Base-by-base conservation (phyloP, 129 eudicot species). In the Sambucus nigra region DNA sequence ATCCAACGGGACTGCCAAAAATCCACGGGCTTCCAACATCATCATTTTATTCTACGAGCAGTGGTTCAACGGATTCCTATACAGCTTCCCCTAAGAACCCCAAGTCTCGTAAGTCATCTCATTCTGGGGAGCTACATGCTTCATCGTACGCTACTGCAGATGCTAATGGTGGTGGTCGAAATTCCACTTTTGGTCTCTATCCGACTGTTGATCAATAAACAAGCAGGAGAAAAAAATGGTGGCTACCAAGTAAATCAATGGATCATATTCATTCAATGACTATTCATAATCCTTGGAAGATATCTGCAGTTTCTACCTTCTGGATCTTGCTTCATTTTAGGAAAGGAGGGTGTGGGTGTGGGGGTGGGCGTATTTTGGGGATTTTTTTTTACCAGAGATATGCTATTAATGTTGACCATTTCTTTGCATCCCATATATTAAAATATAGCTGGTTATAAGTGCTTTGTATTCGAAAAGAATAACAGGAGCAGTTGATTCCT, bases 1-100 rank as follows among this genome's bases (percentile, higher is more conserved):
- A 91, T 57, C 44, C 89, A 32, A 91, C 94, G 0, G 95, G 99
- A 42, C 82, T 89, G 41, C 97, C 95, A 41, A 91, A 77, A 83
- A 82, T 83, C 40, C 94, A 75, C 2, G 91, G 94, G 69, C 80
- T 88, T 42, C 78, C 87, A 18, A 56, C 87, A 7, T 69, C 95
- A 22, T 86, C 99, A 7, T 19, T 74, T 20, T 76, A 81, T 58
- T 45, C 81, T 25, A 57, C 79, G 15, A 67, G 72, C 64, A 61
- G 81, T 39, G 69, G 72, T 48, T 80, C 93, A 27, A 17, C 66
- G 51, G 95, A 91, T 14, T 76, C 84, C 11, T 89, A 79, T 62
- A 33, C 69, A 1, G 78, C 85, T 25, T 86, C 89, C 17, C 91
- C 99, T 48, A 91, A 79, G 51, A 67, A 75, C 63, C 75, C 77